Evolutionary conservation across 805 yeast species (phyloP).

Genomic region (Barnettozyma californica): DNA sequence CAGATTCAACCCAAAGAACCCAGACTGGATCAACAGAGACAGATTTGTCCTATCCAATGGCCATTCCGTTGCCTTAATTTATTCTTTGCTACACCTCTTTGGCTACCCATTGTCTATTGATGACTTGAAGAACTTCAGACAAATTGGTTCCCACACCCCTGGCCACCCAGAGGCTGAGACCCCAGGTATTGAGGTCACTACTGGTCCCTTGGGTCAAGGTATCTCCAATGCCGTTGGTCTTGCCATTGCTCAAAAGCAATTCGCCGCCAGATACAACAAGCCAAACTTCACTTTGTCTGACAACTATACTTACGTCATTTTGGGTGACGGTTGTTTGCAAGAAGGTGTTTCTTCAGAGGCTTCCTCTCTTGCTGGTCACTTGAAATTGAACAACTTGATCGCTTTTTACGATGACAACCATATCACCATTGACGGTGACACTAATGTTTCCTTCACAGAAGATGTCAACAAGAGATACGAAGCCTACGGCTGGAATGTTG

Average conservation of each 20-base stretch:
- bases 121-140: conserved; percentile 88
- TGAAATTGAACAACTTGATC: conserved; percentile 87
- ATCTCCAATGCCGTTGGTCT: conserved; percentile 92
- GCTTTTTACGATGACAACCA: conserved; percentile 95
- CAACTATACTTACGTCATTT: conserved; percentile 69
- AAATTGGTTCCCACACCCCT: conserved; percentile 84
- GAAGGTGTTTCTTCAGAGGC: conserved; percentile 98
- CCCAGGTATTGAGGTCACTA: conserved; percentile 94
- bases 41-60: conserved; percentile 94
- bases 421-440: conserved; percentile 94
- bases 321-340: conserved; percentile 98
- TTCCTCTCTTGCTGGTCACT: conserved; percentile 91
- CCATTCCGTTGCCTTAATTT: conserved; percentile 89
- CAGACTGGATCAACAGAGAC: conserved; percentile 91
- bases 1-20: conserved; percentile 86
- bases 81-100: conserved; percentile 76
- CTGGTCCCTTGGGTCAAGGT: conserved; percentile 99
- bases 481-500: conserved; percentile 91
- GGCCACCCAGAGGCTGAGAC: conserved; percentile 95
- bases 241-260: conserved; percentile 89
- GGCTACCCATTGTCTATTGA: conserved; percentile 80
- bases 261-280: conserved; percentile 91
- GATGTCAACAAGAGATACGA: conserved; percentile 79
- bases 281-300: conserved; percentile 71
- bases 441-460: conserved; percentile 87